These are phyloP conservation scores for Yarrowia galli DNA, from an alignment of 1,139 yeast species.

Conservation along the genomic window DNA sequence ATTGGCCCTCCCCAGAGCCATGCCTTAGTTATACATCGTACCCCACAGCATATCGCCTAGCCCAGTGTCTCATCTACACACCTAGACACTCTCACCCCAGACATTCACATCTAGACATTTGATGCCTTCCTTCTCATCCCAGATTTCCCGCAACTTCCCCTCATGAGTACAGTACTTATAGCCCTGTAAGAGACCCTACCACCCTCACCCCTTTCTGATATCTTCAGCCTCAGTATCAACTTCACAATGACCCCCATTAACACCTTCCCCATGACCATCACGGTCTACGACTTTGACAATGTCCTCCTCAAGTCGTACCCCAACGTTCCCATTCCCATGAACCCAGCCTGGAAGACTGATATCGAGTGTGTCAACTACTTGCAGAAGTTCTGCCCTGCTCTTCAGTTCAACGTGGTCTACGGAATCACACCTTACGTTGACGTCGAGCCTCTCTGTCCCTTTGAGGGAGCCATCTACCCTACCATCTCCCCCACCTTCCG, in stretches of 20 bases:
- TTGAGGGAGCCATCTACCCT: conserved; percentile 1
- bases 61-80: background rate
- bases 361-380: background rate
- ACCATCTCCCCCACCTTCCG: background rate
- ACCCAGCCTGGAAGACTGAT: background rate
- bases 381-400: background rate
- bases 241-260: background rate
- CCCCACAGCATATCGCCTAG: background rate
- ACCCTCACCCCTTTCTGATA: background rate
- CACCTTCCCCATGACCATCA: background rate
- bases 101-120: background rate
- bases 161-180: no score
- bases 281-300: conserved; percentile 1
- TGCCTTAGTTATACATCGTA: background rate
- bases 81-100: background rate
- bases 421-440: background rate
- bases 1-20: no score
- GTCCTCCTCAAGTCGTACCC: background rate
- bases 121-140: no score
- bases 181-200: background rate
- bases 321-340: background rate
- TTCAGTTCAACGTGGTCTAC: background rate
- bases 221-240: no score
- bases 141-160: background rate
- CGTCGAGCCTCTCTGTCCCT: background rate